These are phyloP conservation scores for Mucor indicus DNA, from an alignment of 371 early-diverging fungal species.

Conservation along the genomic window DNA sequence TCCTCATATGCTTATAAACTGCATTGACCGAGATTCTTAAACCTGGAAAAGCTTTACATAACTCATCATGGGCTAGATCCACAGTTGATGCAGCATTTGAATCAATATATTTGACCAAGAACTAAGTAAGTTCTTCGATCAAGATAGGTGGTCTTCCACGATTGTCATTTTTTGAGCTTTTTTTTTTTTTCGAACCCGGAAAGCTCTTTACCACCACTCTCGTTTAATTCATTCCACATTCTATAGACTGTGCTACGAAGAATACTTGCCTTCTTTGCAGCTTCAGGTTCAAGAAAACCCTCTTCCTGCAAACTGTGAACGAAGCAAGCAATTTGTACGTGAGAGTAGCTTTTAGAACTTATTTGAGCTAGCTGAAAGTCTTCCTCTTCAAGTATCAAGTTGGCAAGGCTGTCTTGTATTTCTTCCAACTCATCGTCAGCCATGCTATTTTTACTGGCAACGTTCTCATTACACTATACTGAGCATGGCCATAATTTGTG, in stretches of 20 bases:
- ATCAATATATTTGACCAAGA: slow-evolving; percentile 12
- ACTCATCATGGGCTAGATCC: slow-evolving; percentile 6
- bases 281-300: slow-evolving; percentile 8
- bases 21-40: slow-evolving; percentile 9
- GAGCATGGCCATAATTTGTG: slow-evolving; percentile 12
- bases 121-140: slow-evolving; percentile 8
- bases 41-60: slow-evolving; percentile 7
- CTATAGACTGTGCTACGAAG: slow-evolving; percentile 11
- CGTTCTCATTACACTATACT: slow-evolving; percentile 10
- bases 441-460: slow-evolving; percentile 11
- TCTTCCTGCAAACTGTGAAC: slow-evolving; percentile 16
- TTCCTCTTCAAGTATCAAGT: slow-evolving; percentile 8
- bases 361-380: slow-evolving; percentile 12
- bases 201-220: slow-evolving; percentile 17
- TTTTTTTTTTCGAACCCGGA: slow-evolving; percentile 4
- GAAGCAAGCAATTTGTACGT: slow-evolving; percentile 13
- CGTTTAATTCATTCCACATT: slow-evolving; percentile 10
- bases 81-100: slow-evolving; percentile 14
- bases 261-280: slow-evolving; percentile 12
- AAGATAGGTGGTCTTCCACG: slow-evolving; percentile 10
- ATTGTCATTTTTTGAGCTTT: slow-evolving; percentile 4
- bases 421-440: slow-evolving; percentile 11
- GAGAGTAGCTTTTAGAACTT: slow-evolving; percentile 13
- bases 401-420: slow-evolving; percentile 12
- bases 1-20: slow-evolving; percentile 12